Percentiles rank a stretch among this genome's conserved stretches.
These are phyloP conservation scores for Globisporangium recalcitrans DNA, from an alignment of 352 stramenopile species.

Conservation along the genomic window DNA sequence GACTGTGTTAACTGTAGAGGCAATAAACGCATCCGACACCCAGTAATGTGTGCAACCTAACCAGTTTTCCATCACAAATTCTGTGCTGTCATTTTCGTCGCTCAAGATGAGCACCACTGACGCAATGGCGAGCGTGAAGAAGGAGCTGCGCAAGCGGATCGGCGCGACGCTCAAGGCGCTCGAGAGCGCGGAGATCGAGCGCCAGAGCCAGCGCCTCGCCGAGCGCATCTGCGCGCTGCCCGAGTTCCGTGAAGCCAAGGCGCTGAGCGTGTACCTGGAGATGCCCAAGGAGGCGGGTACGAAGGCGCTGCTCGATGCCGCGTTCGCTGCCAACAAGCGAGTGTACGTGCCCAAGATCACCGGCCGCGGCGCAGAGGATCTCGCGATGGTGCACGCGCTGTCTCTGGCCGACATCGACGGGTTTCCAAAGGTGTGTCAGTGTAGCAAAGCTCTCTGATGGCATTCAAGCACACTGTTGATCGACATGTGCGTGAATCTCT, in stretches of 20 bases:
- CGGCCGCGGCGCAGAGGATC: conserved; percentile 50
- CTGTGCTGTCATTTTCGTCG: background rate
- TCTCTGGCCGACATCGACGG: conserved; percentile 61
- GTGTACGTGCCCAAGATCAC: conserved; percentile 89
- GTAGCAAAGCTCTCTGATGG: too few species aligned
- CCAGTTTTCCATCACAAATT: too few species aligned
- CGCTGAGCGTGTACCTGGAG: conserved; percentile 78
- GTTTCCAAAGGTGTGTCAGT: conserved; percentile 68
- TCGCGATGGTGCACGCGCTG: conserved; percentile 68
- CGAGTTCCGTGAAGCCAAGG: conserved; percentile 36
- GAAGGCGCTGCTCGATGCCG: conserved; percentile 32
- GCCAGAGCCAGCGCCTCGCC: conserved; percentile 46
- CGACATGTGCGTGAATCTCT: conserved; percentile 2
- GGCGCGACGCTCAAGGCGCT: conserved; percentile 35
- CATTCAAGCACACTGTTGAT: background rate
- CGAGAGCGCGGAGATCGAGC: conserved; percentile 35
- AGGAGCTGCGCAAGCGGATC: conserved; percentile 54
- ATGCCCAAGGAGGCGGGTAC: conserved; percentile 83
- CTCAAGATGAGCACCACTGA: conserved; percentile 6
- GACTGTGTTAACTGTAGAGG: too few species aligned
- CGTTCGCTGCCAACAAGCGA: conserved; percentile 62
- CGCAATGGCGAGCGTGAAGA: conserved; percentile 35
- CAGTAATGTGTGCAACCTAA: too few species aligned
- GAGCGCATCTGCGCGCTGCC: conserved; percentile 41
- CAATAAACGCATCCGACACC: too few species aligned